Evolutionary conservation across 2,329 filamentous ascomycete genomes (phyloP).

Genomic region (Coniochaeta sp.): DNA sequence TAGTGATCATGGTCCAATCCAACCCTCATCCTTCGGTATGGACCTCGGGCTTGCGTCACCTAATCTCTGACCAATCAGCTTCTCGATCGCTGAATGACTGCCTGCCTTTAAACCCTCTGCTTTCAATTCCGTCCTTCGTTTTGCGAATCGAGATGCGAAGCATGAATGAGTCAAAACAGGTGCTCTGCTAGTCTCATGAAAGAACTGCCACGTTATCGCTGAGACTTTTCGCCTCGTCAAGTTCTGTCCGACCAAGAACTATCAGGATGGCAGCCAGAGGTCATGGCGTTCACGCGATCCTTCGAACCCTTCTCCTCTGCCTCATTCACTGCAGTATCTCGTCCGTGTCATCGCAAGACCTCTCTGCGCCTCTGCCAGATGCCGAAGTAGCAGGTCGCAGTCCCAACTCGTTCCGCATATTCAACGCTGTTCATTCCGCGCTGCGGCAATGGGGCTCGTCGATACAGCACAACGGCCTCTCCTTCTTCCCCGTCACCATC

Average conservation of each 20-base stretch:
- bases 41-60: not conserved
- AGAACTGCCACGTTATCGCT: not conserved
- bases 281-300: not conserved
- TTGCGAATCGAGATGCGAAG: not conserved
- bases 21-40: not conserved
- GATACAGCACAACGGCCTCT: conserved; percentile 69
- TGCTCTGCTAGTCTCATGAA: not conserved
- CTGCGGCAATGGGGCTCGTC: conserved; percentile 70
- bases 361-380: not conserved
- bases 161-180: not conserved
- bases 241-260: not conserved
- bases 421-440: conserved; percentile 52
- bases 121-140: too few relatives aligned
- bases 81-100: not conserved
- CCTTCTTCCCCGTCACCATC: conserved; percentile 58
- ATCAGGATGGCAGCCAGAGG: not conserved
- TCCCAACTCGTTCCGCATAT: not conserved
- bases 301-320: not conserved
- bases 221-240: not conserved
- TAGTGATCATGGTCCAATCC: not conserved
- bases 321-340: not conserved
- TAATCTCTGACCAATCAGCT: not conserved
- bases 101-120: not conserved
- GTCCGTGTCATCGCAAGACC: not conserved
- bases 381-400: not conserved